phyloP scores from a whole-genome alignment of 257 asterid genomes.

The Mentha longifolia region DNA sequence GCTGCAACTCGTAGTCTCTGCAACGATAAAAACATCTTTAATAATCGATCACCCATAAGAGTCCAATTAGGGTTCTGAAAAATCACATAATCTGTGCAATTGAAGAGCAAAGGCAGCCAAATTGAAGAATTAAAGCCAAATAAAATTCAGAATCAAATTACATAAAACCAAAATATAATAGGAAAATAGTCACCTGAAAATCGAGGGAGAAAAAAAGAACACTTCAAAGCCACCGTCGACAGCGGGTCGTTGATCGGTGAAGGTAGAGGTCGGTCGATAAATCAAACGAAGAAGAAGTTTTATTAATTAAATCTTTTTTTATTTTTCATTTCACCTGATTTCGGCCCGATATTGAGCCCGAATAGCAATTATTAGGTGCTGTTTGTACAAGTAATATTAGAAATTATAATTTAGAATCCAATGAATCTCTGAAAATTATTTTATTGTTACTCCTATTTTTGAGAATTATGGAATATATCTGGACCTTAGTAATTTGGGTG shows the following conservation, averaged over 20 bases:
- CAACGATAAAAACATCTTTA: slow-evolving; percentile 44
- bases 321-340: slow-evolving; percentile 33
- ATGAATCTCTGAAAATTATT: slow-evolving; percentile 18
- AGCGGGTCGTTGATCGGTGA: slow-evolving; percentile 50
- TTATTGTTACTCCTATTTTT: too few relatives aligned
- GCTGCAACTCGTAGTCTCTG: slow-evolving; percentile 48
- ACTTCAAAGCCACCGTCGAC: slow-evolving; percentile 38
- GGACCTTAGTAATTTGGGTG: too few relatives aligned
- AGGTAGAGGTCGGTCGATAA: slow-evolving; percentile 57
- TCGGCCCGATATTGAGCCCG: slow-evolving; percentile 46
- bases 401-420: slow-evolving; percentile 1
- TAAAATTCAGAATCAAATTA: slow-evolving; percentile 17
- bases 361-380: slow-evolving; percentile 29
- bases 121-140: slow-evolving; percentile 29
- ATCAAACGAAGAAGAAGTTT: slow-evolving; percentile 36
- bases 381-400: slow-evolving; percentile 20
- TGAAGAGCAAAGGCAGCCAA: slow-evolving; percentile 3
- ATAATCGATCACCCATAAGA: slow-evolving; percentile 49
- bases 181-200: slow-evolving; percentile 33
- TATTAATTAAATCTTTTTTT: slow-evolving; percentile 14
- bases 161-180: background rate
- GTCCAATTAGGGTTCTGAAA: slow-evolving; percentile 78
- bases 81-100: slow-evolving; percentile 24
- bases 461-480: slow-evolving; percentile 31
- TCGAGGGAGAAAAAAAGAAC: slow-evolving; percentile 7